Evolutionary conservation across 108 stramenopile genomes (phyloP), one percentile per base, ranked within the genome.

Genomic region (Pseudonitzschia pungens): DNA sequence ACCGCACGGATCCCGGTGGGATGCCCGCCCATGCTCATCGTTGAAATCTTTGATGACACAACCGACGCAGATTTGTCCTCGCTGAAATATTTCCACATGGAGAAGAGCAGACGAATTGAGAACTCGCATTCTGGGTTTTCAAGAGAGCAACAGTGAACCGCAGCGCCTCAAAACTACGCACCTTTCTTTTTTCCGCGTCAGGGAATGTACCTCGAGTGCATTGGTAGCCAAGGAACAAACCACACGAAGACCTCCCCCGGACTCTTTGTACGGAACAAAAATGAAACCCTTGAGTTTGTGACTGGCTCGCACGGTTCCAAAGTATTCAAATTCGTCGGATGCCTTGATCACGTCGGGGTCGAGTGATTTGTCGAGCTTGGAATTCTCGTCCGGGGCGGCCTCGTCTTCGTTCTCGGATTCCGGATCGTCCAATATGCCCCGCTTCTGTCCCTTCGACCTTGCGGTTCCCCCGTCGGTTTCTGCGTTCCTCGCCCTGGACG

Each of bases 1-100:
- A 99, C 74, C 12, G 92, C 89, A 68, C 99, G 87, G 52, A 99
- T 96, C 22, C 97, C 98, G 32, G 96, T 95, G 12, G 97, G 91
- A 81, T 98, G 99, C 9, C 99, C 99, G 43, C 82, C 86, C 86
- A 93, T 85, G 69, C 95, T 93, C 56, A 98, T 77, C 15, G 81
- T 69, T 0, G 86, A 82, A 12, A 89, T 67, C 28, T 83, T 79
- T 24, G 40, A 41, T 6, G 78, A 69, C 9, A 44, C 63, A 10
- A 63, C 63, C 3, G 63, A 18, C 27, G 73, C 16, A 11, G 44
- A 14, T 6, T 66, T 73, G 27, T 53, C 42, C 9, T 77, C 69
- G n/a, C 79, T 80, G 26, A 15, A 24, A n/a, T n/a, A n/a, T n/a
- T 31, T 26, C 32, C 31, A 68, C 22, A 48, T 0, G 27, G 68